Evolutionary conservation across 2,329 filamentous ascomycete genomes (phyloP).

Genomic region (Sordariomycetes sp.): DNA sequence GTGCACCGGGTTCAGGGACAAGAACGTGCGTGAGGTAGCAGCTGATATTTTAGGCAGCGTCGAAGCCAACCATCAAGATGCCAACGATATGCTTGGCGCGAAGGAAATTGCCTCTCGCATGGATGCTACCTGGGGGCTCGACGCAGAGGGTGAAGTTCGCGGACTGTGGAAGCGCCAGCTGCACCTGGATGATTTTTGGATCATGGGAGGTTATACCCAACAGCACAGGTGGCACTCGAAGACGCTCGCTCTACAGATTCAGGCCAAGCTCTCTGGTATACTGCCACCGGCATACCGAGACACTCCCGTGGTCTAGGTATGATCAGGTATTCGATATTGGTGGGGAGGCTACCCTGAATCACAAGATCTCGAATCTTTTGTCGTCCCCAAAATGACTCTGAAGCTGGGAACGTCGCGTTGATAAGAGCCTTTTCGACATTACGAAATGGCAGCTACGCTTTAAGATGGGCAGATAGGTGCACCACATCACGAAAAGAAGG

Average conservation of each 20-base stretch:
- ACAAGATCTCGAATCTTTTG: too few species aligned
- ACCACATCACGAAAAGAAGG: too few species aligned
- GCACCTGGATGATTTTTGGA: constrained; percentile 22
- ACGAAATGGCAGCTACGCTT: too few species aligned
- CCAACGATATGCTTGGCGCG: constrained; percentile 7
- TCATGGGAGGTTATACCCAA: constrained; percentile 20
- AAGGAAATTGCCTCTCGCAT: constrained; percentile 17
- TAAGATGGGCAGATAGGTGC: too few species aligned
- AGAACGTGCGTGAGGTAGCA: constrained; percentile 14
- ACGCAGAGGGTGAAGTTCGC: constrained; percentile 30
- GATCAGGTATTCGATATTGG: too few species aligned
- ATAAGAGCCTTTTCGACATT: too few species aligned
- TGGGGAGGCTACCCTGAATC: too few species aligned
- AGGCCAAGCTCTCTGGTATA: constrained; percentile 20
- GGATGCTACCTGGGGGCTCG: constrained; percentile 30
- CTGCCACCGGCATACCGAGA: constrained; percentile 21
- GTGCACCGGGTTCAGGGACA: constrained; percentile 25
- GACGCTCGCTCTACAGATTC: constrained; percentile 22
- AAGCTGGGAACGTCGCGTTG: too few species aligned
- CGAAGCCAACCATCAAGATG: not conserved
- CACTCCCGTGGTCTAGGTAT: not conserved
- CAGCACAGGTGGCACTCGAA: constrained; percentile 23
- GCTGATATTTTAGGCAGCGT: constrained; percentile 1
- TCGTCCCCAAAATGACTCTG: too few species aligned
- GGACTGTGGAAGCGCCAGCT: constrained; percentile 27